A percentile compares a stretch with the other conserved stretches of the same genome.
Evolutionary conservation across 1,284 basidiomycete species (phyloP).

Genomic region (Ustilago crameri): DNA sequence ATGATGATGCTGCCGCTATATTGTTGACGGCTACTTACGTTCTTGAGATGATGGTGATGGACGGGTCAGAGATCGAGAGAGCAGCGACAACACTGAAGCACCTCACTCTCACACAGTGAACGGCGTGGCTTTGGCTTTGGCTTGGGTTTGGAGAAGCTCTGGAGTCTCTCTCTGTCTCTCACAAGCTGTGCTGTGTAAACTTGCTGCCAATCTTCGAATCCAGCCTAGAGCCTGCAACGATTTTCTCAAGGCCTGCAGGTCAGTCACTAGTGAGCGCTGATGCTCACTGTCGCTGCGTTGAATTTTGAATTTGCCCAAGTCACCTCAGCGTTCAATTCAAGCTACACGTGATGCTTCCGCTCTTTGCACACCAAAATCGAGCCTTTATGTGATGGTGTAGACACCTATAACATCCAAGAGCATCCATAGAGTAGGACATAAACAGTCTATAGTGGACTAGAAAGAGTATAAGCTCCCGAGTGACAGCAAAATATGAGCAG

Average conservation of each 20-base stretch:
- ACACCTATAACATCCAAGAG: too few species aligned
- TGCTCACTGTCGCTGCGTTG: not conserved
- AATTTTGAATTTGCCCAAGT: not conserved
- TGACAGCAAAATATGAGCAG: too few species aligned
- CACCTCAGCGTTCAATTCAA: too few species aligned
- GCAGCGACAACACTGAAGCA: conserved; percentile 14
- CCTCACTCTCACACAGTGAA: conserved; percentile 1
- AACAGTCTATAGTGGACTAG: too few species aligned
- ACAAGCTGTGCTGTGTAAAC: not conserved
- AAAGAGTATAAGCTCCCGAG: too few species aligned
- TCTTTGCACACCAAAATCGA: too few species aligned
- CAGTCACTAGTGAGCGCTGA: conserved; percentile 2
- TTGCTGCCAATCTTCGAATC: not conserved
- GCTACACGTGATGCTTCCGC: too few species aligned
- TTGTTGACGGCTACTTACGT: conserved; percentile 37
- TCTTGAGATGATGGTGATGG: conserved; percentile 54
- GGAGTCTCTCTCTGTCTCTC: not conserved
- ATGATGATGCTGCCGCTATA: conserved; percentile 8
- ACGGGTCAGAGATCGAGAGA: conserved; percentile 33
- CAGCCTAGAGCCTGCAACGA: not conserved
- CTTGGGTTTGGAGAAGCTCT: conserved; percentile 2
- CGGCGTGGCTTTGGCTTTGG: not conserved
- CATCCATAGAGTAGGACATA: too few species aligned
- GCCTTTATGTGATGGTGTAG: too few species aligned
- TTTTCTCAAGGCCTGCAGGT: conserved; percentile 1